Base-by-base conservation (phyloP, 129 eudicot genomes). In the Flaveria bidentis region DNA sequence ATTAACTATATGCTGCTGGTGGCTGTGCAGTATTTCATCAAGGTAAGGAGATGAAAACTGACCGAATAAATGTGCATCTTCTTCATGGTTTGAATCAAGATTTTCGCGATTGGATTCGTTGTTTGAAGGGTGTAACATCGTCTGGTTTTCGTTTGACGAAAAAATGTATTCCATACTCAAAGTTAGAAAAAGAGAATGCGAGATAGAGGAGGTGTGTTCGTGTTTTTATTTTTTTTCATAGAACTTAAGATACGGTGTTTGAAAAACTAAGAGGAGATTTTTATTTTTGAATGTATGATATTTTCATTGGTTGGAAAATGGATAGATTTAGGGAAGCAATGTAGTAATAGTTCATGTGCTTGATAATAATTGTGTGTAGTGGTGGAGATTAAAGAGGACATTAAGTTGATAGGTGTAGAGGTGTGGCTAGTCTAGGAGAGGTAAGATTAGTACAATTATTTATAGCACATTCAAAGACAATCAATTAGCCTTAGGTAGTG, bases 351-450 rank as follows among this genome's bases (percentile, higher is more conserved):
- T 57, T 74, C 80, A 74, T 80, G 84, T 74, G 84, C 46, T 66
- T 74, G 80, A 80, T 46, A 70, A 47, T 18, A 55, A 80, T 74
- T 67, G 65, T 42, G 75, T n/a, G 28, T 67, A 45, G 69, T 66
- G 75, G 64, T 51, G 55, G 71, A 67, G 80, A 56, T 80, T 80
- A 80, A 80, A 73, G 74, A 45, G 30, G 71, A 36, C 80, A 67
- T 80, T 80, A 80, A 80, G 84, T 80, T 56, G 80, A 80, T 80
- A 75, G 84, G 80, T 60, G 62, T 74, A 74, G 75, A 80, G 80
- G 74, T 67, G 80, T 66, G 79, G 65, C 76, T 61, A 74, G 71
- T 67, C 84, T 80, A 74, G 22, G 69, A 74, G 62, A 66, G 63
- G 69, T 60, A 67, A 74, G 25, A 28, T 17, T 53, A 73, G 84